Evolutionary conservation across 2,329 filamentous ascomycete species (phyloP).

Genomic region (Emmonsiellopsis sp.): DNA sequence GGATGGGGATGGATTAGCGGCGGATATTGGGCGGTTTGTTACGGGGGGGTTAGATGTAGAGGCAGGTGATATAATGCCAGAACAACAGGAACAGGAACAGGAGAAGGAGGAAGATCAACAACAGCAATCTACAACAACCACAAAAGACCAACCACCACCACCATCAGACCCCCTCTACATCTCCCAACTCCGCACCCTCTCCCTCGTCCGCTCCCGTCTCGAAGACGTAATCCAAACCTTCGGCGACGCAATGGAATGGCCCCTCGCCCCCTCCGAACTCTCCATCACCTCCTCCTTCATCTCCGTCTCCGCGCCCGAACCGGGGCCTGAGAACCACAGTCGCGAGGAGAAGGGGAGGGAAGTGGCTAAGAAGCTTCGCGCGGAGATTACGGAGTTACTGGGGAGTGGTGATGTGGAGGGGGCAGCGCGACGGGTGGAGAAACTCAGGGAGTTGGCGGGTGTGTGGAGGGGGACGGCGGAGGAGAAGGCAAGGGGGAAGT

Average conservation of each 20-base stretch:
- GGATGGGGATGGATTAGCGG: conserved; percentile 52
- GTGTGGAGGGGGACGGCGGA: conserved; percentile 96
- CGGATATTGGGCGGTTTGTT: conserved; percentile 66
- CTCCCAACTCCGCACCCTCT: conserved; percentile 70
- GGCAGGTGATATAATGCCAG: background rate
- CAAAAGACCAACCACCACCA: background rate
- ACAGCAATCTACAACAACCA: conserved; percentile 1
- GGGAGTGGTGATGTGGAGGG: conserved; percentile 48
- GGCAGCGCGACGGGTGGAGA: conserved; percentile 61
- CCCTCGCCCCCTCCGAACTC: conserved; percentile 77
- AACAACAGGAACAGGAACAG: background rate
- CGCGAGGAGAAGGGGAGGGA: conserved; percentile 83
- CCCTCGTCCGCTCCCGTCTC: conserved; percentile 71
- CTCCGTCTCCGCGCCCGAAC: conserved; percentile 78
- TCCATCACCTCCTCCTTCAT: conserved; percentile 79
- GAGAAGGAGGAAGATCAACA: conserved; percentile 3
- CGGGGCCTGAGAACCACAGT: conserved; percentile 50
- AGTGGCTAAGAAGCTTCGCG: conserved; percentile 57
- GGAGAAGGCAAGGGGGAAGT: conserved; percentile 72
- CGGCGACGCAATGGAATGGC: conserved; percentile 92
- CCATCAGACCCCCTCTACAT: conserved; percentile 57
- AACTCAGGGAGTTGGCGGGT: conserved; percentile 63
- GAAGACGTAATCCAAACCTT: conserved; percentile 87
- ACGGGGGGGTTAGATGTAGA: conserved; percentile 33
- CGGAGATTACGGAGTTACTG: conserved; percentile 63